Percentiles rank a stretch among this genome's conserved stretches.
Conservation (phyloP, 2,329 filamentous ascomycete species). For the Nemania diffusa region DNA sequence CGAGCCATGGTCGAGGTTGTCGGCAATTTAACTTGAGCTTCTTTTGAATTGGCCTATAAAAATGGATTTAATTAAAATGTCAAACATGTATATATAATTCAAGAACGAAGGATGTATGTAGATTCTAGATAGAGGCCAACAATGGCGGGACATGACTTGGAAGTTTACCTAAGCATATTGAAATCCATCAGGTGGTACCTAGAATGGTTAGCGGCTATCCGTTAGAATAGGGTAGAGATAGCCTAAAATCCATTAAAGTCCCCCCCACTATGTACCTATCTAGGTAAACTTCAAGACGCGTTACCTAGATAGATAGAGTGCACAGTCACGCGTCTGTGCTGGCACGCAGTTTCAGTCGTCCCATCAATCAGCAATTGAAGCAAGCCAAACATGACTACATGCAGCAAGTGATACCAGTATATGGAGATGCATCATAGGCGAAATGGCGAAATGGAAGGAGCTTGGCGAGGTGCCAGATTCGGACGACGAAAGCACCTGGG, state of each 20-base stretch:
- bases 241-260: not conserved
- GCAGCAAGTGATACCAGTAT: constrained; percentile 10
- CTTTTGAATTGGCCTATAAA: not conserved
- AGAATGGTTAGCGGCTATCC: too few species aligned
- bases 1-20: constrained; percentile 36
- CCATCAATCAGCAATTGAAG: not conserved
- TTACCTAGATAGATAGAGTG: not conserved
- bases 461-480: constrained; percentile 58
- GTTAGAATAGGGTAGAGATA: too few species aligned
- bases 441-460: constrained; percentile 58
- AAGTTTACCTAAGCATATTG: too few species aligned
- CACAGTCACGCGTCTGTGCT: constrained; percentile 27
- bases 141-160: too few species aligned
- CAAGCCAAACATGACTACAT: constrained; percentile 24
- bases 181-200: too few species aligned
- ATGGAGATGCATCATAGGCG: constrained; percentile 48
- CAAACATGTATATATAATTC: too few species aligned
- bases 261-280: not conserved
- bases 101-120: too few species aligned
- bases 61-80: not conserved
- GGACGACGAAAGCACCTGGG: constrained; percentile 55
- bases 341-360: not conserved
- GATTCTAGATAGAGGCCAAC: too few species aligned
- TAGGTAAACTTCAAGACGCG: constrained; percentile 2
- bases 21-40: not conserved